These are phyloP conservation scores for Viridothelium virens DNA, from an alignment of 495 filamentous ascomycete genomes.

Conservation along the genomic window DNA sequence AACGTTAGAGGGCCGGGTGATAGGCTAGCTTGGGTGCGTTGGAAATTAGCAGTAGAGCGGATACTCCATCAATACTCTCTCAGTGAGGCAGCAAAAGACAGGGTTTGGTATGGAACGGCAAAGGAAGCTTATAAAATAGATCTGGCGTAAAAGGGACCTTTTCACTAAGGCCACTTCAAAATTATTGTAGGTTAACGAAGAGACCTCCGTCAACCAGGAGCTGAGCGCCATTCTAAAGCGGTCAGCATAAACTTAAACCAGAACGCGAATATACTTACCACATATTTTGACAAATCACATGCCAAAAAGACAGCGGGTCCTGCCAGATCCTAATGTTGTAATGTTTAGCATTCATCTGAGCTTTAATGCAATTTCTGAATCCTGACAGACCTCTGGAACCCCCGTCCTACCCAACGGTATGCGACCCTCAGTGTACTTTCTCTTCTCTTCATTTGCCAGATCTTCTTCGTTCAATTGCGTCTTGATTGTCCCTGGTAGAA, in stretches of 20 bases:
- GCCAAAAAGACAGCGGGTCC: constrained; percentile 84
- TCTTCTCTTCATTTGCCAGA: constrained; percentile 60
- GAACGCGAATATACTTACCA: constrained; percentile 23
- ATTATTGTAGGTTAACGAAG: constrained; percentile 59
- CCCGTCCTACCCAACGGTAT: constrained; percentile 75
- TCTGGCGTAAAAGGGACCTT: not conserved
- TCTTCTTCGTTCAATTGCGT: constrained; percentile 86
- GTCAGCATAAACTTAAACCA: constrained; percentile 1
- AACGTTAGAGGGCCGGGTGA: constrained; percentile 54
- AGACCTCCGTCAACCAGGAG: constrained; percentile 78
- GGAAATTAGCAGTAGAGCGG: constrained; percentile 52
- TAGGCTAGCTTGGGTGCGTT: constrained; percentile 44
- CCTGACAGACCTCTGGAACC: constrained; percentile 34
- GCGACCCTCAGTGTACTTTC: constrained; percentile 72
- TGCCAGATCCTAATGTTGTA: constrained; percentile 50
- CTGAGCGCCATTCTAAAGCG: constrained; percentile 62
- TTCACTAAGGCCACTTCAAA: not conserved
- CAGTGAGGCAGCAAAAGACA: constrained; percentile 48
- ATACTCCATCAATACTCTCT: constrained; percentile 52
- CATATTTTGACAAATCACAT: constrained; percentile 47
- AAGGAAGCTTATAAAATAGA: constrained; percentile 29
- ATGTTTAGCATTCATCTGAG: not conserved
- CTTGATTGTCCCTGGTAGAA: constrained; percentile 76
- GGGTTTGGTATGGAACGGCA: constrained; percentile 64
- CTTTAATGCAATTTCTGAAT: not conserved